phyloP scores from a whole-genome alignment of 805 yeast genomes.

The Spathaspora gorwiae region DNA sequence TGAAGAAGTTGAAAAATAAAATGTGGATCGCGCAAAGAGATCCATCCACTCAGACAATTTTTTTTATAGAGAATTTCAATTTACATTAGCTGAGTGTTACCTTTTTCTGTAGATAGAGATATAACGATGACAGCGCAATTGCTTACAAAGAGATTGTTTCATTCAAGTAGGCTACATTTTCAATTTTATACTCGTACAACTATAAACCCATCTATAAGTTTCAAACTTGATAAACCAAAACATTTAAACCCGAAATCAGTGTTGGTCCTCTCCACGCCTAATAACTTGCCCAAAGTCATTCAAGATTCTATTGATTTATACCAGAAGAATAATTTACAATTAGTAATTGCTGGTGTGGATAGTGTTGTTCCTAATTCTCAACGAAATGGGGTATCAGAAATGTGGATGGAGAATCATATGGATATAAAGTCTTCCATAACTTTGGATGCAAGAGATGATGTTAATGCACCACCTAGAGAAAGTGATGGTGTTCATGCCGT shows the following conservation, averaged over 20 bases:
- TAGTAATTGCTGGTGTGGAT: constrained; percentile 40
- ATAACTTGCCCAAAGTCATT: constrained; percentile 25
- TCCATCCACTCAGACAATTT: too few relatives aligned
- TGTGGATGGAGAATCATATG: constrained; percentile 32
- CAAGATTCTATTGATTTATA: constrained; percentile 23
- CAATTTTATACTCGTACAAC: constrained; percentile 8
- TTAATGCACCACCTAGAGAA: constrained; percentile 19
- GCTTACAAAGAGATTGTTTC: neutral
- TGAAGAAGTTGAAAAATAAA: constrained; percentile 13
- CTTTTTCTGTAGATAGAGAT: too few relatives aligned
- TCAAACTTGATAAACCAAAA: constrained; percentile 6
- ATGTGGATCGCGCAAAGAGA: neutral
- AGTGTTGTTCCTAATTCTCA: constrained; percentile 28
- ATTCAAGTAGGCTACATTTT: neutral
- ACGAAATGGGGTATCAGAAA: constrained; percentile 32
- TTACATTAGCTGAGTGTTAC: too few relatives aligned
- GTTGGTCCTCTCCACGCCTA: constrained; percentile 34
- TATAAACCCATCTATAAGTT: constrained; percentile 11
- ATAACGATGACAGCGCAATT: neutral
- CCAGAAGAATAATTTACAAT: constrained; percentile 25
- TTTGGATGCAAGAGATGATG: constrained; percentile 19
- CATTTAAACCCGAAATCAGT: constrained; percentile 24
- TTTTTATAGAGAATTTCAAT: too few relatives aligned
- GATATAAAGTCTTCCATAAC: constrained; percentile 12
- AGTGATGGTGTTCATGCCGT: constrained; percentile 35